These are phyloP conservation scores for Tillandsia fasciculata DNA, from an alignment of 176 grass and related monocot species.

Conservation along the genomic window DNA sequence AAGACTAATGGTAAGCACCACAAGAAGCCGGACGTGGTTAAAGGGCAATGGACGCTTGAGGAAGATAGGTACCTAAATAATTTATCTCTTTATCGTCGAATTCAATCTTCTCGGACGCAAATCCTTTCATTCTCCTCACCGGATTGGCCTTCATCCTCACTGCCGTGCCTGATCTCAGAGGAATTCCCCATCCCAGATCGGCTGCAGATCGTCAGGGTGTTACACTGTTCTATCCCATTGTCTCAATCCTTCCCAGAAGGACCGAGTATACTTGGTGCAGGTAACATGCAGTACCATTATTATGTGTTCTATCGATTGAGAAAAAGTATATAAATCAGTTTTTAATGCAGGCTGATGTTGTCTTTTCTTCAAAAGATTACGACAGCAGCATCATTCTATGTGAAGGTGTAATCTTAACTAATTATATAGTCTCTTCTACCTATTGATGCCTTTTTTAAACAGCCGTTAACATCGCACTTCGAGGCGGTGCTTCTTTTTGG, in stretches of 20 bases:
- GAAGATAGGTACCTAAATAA: no score
- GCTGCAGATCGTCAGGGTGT: no score
- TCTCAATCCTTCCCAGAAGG: constrained; percentile 58
- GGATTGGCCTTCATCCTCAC: no score
- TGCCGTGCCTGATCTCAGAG: no score
- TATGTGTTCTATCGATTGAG: not conserved
- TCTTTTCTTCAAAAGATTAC: constrained; percentile 77
- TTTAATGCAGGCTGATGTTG: constrained; percentile 71
- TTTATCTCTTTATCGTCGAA: no score
- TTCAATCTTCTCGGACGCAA: no score
- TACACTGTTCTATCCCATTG: constrained; percentile 80
- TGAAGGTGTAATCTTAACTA: constrained; percentile 48
- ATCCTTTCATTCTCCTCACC: no score
- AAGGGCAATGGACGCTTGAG: no score
- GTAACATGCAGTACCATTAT: constrained; percentile 24
- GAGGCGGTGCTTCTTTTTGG: not conserved
- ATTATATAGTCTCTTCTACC: not conserved
- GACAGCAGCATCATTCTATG: constrained; percentile 86
- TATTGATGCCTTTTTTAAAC: not conserved
- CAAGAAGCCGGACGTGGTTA: no score
- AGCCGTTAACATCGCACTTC: not conserved
- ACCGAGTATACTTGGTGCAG: constrained; percentile 85
- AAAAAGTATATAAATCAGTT: not conserved
- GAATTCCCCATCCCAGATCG: no score
- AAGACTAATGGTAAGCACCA: no score